These are phyloP conservation scores for Stromatinia cepivora DNA, from an alignment of 2,329 filamentous ascomycete genomes.

Conservation along the genomic window DNA sequence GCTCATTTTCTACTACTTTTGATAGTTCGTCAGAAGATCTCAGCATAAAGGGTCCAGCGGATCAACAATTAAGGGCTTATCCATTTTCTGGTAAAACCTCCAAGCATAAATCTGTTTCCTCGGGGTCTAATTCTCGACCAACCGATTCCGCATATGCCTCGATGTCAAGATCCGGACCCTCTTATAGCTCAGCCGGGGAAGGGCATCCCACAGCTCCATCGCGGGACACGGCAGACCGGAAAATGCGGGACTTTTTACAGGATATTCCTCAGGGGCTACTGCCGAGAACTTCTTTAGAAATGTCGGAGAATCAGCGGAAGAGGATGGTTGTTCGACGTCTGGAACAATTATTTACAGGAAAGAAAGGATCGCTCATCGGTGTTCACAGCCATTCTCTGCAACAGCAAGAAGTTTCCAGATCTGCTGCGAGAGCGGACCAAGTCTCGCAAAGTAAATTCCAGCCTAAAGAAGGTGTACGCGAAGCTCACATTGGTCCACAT, in stretches of 20 bases:
- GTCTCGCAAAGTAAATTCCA: slow-evolving; percentile 29
- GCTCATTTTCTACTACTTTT: slow-evolving; percentile 67
- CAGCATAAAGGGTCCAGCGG: not conserved
- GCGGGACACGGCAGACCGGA: slow-evolving; percentile 48
- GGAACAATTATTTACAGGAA: slow-evolving; percentile 81
- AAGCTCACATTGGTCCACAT: slow-evolving; percentile 44
- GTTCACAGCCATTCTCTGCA: slow-evolving; percentile 36
- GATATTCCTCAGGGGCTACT: slow-evolving; percentile 71
- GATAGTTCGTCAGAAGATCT: slow-evolving; percentile 46
- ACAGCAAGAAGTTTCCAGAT: slow-evolving; percentile 54
- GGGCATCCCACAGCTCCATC: slow-evolving; percentile 17
- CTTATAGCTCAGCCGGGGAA: slow-evolving; percentile 5
- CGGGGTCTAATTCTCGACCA: slow-evolving; percentile 43
- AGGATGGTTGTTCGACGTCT: slow-evolving; percentile 73
- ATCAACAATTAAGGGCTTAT: not conserved
- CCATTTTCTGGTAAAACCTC: slow-evolving; percentile 41
- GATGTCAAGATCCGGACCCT: slow-evolving; percentile 49
- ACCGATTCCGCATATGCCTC: slow-evolving; percentile 64
- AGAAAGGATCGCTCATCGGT: slow-evolving; percentile 45
- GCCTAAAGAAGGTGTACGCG: slow-evolving; percentile 43
- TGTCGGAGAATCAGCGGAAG: slow-evolving; percentile 75
- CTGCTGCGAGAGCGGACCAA: slow-evolving; percentile 47
- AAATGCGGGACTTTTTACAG: slow-evolving; percentile 67
- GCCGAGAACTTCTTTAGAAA: slow-evolving; percentile 55
- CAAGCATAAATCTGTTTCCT: slow-evolving; percentile 25